Conservation (phyloP, 2,329 filamentous ascomycete species). For the Colletotrichum coccodes region DNA sequence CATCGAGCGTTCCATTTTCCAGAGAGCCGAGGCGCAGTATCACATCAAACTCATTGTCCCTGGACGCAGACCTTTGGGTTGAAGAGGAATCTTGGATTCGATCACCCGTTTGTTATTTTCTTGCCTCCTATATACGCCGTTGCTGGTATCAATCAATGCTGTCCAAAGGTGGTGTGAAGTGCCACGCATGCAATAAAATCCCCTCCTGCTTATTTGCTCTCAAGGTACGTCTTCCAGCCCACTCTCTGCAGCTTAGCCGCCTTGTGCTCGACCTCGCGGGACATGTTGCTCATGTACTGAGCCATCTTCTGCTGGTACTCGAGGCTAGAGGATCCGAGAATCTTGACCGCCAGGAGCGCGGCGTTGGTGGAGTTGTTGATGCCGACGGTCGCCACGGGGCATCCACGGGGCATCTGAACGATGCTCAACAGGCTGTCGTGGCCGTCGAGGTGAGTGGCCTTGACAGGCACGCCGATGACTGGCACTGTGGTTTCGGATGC, state of each 20-base stretch:
- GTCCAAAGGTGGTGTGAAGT: background rate
- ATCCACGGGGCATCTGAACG: conserved; percentile 81
- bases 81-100: background rate
- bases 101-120: conserved; percentile 8
- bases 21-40: background rate
- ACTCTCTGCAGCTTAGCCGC: conserved; percentile 64
- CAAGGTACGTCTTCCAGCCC: conserved; percentile 66
- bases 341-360: conserved; percentile 75
- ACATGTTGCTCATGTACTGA: conserved; percentile 71
- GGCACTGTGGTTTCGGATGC: conserved; percentile 77
- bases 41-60: background rate
- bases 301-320: conserved; percentile 67
- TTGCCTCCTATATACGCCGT: conserved; percentile 14
- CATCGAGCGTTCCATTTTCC: background rate
- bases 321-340: conserved; percentile 68
- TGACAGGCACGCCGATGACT: conserved; percentile 82
- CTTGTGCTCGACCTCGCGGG: conserved; percentile 72
- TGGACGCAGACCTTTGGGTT: background rate
- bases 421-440: conserved; percentile 78
- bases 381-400: conserved; percentile 79
- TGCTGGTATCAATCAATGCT: conserved; percentile 32
- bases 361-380: conserved; percentile 87
- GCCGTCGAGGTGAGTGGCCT: conserved; percentile 77
- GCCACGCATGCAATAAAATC: conserved; percentile 12
- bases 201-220: conserved; percentile 38